phyloP scores from a whole-genome alignment of 192 early-diverging fungal species.

The Endogone sp. region DNA sequence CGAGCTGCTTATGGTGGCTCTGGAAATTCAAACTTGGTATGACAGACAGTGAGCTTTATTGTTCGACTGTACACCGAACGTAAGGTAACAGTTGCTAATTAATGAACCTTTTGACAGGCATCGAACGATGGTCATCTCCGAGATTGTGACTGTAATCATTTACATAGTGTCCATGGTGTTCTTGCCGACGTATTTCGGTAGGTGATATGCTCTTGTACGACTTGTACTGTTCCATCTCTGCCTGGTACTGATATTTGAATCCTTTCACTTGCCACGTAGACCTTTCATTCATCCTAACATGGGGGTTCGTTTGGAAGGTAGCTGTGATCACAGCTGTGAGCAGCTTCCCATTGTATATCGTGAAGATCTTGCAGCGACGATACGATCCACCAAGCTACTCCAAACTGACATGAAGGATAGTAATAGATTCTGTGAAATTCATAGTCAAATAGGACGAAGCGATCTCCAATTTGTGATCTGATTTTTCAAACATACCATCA shows the following conservation, averaged over 20 bases:
- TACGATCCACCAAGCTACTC: slow-evolving; percentile 88
- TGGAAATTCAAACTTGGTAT: slow-evolving; percentile 91
- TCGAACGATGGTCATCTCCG: slow-evolving; percentile 80
- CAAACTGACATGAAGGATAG: slow-evolving; percentile 60
- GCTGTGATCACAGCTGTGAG: slow-evolving; percentile 84
- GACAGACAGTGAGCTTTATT: background rate
- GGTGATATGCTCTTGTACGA: slow-evolving; percentile 6
- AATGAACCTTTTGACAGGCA: slow-evolving; percentile 48
- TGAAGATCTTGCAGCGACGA: slow-evolving; percentile 72
- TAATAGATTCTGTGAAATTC: background rate
- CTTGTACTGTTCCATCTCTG: background rate
- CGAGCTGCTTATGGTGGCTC: slow-evolving; percentile 93
- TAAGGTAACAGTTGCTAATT: background rate
- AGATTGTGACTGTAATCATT: slow-evolving; percentile 74
- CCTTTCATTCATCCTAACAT: slow-evolving; percentile 78
- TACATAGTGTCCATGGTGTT: slow-evolving; percentile 90
- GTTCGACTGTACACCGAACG: background rate
- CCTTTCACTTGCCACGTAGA: slow-evolving; percentile 43
- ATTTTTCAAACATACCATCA: too few relatives aligned
- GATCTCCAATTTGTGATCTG: too few relatives aligned
- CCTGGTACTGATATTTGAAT: slow-evolving; percentile 3
- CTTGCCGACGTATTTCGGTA: slow-evolving; percentile 89
- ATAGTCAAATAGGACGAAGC: too few relatives aligned
- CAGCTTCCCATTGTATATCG: slow-evolving; percentile 81
- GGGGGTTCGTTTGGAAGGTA: slow-evolving; percentile 87